These are phyloP conservation scores for Quercus mongolica DNA, from an alignment of 306 rosid species.

Conservation along the genomic window DNA sequence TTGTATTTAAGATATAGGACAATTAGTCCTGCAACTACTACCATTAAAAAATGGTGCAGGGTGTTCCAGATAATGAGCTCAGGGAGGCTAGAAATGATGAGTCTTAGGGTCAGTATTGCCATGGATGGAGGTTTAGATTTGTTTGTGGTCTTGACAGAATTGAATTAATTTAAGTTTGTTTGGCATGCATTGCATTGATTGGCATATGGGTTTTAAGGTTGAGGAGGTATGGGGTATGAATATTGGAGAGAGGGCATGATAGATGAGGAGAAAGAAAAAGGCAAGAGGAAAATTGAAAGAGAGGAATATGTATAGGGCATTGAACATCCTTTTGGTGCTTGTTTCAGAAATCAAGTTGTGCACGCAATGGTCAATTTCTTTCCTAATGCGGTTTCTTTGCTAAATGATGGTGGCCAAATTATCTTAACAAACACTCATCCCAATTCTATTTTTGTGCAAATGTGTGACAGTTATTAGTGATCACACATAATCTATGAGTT, in stretches of 20 bases:
- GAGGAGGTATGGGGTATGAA: constrained; percentile 2
- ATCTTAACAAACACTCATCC: neutral
- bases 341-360: constrained; percentile 16
- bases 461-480: neutral
- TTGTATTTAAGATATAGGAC: constrained; percentile 29
- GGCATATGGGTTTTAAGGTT: constrained; percentile 12
- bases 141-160: constrained; percentile 1
- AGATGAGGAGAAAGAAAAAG: constrained; percentile 17
- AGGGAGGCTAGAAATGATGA: constrained; percentile 1
- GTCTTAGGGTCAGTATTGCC: constrained; percentile 8
- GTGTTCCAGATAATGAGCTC: constrained; percentile 11
- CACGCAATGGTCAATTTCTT: neutral
- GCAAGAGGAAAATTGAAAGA: constrained; percentile 18
- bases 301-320: constrained; percentile 12
- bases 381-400: neutral
- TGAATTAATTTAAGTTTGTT: constrained; percentile 2
- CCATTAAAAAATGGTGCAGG: constrained; percentile 5
- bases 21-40: constrained; percentile 12
- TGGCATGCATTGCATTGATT: neutral
- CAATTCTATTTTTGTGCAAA: neutral
- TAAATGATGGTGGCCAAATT: neutral
- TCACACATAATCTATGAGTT: neutral
- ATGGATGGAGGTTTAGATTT: constrained; percentile 9
- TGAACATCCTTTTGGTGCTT: constrained; percentile 31
- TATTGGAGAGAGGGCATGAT: constrained; percentile 15